phyloP scores from a whole-genome alignment of 148 eudicot species.

The Euryodendron excelsum region DNA sequence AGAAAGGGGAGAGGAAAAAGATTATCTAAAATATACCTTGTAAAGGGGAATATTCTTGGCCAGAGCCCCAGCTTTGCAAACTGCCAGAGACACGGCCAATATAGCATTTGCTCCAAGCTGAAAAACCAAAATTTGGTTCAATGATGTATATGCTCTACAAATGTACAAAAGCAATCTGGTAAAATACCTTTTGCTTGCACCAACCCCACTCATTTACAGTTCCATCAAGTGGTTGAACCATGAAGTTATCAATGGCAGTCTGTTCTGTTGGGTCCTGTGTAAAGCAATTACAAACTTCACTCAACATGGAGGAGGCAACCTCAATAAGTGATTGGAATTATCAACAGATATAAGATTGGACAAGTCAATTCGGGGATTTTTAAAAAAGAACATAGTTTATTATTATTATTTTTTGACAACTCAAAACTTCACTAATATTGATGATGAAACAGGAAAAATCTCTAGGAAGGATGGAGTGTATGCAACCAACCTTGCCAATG shows the following conservation, averaged over 20 bases:
- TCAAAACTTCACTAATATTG: neutral
- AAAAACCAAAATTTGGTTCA: slow-evolving; percentile 13
- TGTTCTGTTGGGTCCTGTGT: slow-evolving; percentile 83
- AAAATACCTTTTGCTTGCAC: slow-evolving; percentile 96
- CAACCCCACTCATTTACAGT: slow-evolving; percentile 98
- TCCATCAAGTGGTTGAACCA: slow-evolving; percentile 97
- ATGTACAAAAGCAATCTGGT: neutral
- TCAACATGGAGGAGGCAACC: neutral
- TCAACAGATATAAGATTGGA: no score
- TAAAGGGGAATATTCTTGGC: slow-evolving; percentile 75
- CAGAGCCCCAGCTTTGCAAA: slow-evolving; percentile 95
- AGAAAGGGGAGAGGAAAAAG: neutral
- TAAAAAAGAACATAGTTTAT: neutral
- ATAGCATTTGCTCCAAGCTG: slow-evolving; percentile 99
- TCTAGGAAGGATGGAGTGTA: neutral
- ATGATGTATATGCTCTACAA: neutral
- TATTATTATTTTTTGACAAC: neutral
- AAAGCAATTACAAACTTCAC: slow-evolving; percentile 13
- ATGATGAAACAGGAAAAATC: neutral
- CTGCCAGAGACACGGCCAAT: slow-evolving; percentile 94
- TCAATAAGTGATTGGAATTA: neutral
- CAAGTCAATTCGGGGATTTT: neutral
- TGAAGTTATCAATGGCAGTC: slow-evolving; percentile 79
- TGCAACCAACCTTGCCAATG: slow-evolving; percentile 75
- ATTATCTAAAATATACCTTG: slow-evolving; percentile 48